Base-by-base conservation (phyloP, 805 yeast genomes). In the Vanderwaltozyma tropicalis region DNA sequence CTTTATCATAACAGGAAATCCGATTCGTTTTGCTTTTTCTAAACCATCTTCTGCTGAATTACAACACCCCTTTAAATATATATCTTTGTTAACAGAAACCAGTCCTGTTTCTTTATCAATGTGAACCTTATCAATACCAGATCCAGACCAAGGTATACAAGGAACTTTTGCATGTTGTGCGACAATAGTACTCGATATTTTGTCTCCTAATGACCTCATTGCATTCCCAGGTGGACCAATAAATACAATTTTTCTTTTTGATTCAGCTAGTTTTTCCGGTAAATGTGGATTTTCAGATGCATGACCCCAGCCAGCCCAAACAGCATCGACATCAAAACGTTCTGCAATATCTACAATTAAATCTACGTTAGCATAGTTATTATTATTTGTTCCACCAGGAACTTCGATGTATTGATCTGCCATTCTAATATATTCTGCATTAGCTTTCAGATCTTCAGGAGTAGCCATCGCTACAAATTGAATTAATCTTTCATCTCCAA, bases 271-370 rank as follows among this genome's bases (percentile, higher is more conserved):
- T 63, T 74, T 77, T 64, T 92, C 97, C 19, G 99, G 99, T 47
- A 92, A 74, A 32, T 68, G 62, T 18, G 98, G 99, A 66, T 94
- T 89, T 69, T 92, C 99, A n/a, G 96, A 85, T 18, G 99, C 99
- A 61, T 94, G 98, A 52, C 99, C 99, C 99, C 99, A 92, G 53
- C 99, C 99, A 26, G 99, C 99, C 99, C 99, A 92, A 41, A 92
- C 99, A 20, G 98, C 99, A 60, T 92, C 95, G 39, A 84, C 96
- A 48, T 85, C 76, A 31, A 94, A 81, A 68, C 96, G 80, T 67
- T 92, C 98, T 22, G 99, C 99, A 34, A 92, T 70, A 54, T 92
- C 99, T 32, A 92, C 96, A 61, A 92, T 92, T 44, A 92, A 69
- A 49, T 92, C 98, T 43, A 92, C 98, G 57, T 92, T 92, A 52